These are phyloP conservation scores for Dictyostelium purpureum DNA, from an alignment of 78 protist species.

Conservation along the genomic window DNA sequence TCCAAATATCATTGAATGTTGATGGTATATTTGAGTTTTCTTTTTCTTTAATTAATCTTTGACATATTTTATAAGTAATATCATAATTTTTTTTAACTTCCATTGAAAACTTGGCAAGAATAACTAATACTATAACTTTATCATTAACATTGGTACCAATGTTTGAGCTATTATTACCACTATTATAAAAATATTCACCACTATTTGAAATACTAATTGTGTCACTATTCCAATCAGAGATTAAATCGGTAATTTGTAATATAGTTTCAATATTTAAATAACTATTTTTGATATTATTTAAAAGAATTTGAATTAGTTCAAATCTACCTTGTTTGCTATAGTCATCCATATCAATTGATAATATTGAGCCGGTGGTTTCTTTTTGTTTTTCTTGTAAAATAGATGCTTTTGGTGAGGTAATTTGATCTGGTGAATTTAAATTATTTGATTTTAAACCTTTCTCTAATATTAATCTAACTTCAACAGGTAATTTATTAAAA, in stretches of 20 bases:
- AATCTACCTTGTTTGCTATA: conserved; percentile 39
- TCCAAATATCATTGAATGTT: conserved; percentile 26
- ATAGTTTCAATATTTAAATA: conserved; percentile 24
- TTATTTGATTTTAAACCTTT: background rate
- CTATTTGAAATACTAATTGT: too few relatives aligned
- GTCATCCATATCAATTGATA: background rate
- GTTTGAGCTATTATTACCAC: background rate
- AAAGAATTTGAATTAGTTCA: conserved; percentile 27
- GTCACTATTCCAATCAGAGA: conserved; percentile 16
- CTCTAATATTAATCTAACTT: conserved; percentile 47
- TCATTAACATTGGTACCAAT: background rate
- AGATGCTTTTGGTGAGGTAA: background rate
- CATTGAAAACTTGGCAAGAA: conserved; percentile 10
- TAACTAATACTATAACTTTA: background rate
- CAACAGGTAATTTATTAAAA: conserved; percentile 45
- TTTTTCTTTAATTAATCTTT: conserved; percentile 9
- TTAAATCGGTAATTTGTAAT: background rate
- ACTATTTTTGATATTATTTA: background rate
- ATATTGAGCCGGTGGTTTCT: background rate
- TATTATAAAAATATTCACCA: background rate
- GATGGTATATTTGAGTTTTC: conserved; percentile 10
- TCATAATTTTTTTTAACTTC: background rate
- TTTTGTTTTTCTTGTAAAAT: background rate
- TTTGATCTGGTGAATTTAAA: background rate
- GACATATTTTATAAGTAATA: conserved; percentile 6